Evolutionary conservation across 768 basidiomycete species (phyloP), one percentile per base, ranked within the genome.

Genomic region (Trametes cubensis): DNA sequence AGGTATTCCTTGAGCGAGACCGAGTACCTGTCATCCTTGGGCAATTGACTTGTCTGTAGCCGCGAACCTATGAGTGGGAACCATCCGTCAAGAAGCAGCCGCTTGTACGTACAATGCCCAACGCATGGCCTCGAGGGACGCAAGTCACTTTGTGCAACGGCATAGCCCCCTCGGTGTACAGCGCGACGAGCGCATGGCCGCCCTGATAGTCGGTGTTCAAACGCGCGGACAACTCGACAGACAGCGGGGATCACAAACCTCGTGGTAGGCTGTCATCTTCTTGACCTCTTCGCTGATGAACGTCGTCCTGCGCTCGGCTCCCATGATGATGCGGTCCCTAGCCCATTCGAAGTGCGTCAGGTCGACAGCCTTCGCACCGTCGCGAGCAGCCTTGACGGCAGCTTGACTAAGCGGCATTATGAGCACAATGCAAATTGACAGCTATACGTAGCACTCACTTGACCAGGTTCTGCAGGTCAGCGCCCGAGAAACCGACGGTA

Each of bases 111-210:
- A 94, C 92, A 67, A 90, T 78, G 59, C 95, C 95, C 47, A 98
- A 82, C 21, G 95, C 90, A 71, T 96, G 91, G 26, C 97, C 97
- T 68, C 97, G 90, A 42, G 96, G 96, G 55, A 99, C 85, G 73
- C 96, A 97, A 25, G 96, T 98, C 38, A 98, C 96, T 78, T 97
- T 97, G 76, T 98, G 95, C 64, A 99, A 77, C 44, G 97, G 97
- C 85, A 95, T 94, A 45, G 95, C 94, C 52, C 95, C 96, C 64
- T 92, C 85, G 1, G 97, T 98, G 73, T 94, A 94, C 50, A 98
- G 78, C 6, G 96, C 95, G 25, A 95, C 88, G n/a, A 98, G 81
- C 28, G 95, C 94, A 73, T 98, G 95, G 39, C 94, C 95, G 62
- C 92, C 92, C 89, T 92, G 48, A 21, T 34, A 28, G 17, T 60